These are phyloP conservation scores for Ganoderma lucidum DNA, from an alignment of 1,284 basidiomycete genomes.

Conservation along the genomic window DNA sequence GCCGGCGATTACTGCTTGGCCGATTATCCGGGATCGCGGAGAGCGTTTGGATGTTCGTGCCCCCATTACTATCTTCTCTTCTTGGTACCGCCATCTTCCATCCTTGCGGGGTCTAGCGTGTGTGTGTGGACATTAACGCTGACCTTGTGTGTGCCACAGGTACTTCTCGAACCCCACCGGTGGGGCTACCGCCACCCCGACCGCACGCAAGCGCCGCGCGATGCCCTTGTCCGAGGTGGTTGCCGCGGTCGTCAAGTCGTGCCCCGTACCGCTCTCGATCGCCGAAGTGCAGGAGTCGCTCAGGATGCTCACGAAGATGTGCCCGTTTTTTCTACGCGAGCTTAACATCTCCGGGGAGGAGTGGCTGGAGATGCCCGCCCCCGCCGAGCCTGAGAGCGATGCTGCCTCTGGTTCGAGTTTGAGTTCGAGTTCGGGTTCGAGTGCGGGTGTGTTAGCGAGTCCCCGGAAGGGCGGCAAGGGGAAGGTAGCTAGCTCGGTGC, in stretches of 20 bases:
- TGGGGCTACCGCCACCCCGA: conserved; percentile 53
- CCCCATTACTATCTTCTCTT: conserved; percentile 9
- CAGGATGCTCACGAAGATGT: conserved; percentile 66
- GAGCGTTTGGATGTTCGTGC: conserved; percentile 82
- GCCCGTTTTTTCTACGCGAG: conserved; percentile 79
- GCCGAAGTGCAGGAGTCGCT: conserved; percentile 81
- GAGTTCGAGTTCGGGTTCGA: conserved; percentile 30
- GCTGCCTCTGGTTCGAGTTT: not conserved
- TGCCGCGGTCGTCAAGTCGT: conserved; percentile 76
- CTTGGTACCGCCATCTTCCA: not conserved
- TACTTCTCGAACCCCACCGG: conserved; percentile 69
- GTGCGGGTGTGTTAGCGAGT: conserved; percentile 32
- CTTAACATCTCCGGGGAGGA: conserved; percentile 72
- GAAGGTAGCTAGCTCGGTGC: conserved; percentile 29
- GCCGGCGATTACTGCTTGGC: conserved; percentile 75
- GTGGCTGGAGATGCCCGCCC: conserved; percentile 83
- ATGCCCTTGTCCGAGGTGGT: conserved; percentile 71
- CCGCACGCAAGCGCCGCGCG: conserved; percentile 70
- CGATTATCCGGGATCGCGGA: conserved; percentile 82
- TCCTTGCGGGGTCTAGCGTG: not conserved
- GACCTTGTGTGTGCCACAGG: conserved; percentile 47
- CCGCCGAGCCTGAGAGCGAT: conserved; percentile 18
- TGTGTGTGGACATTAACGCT: conserved; percentile 3
- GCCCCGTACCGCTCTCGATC: conserved; percentile 76
- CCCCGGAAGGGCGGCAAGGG: conserved; percentile 18